These are phyloP conservation scores for Plasmodium malariae DNA, from an alignment of 169 alveolate species.

Conservation along the genomic window DNA sequence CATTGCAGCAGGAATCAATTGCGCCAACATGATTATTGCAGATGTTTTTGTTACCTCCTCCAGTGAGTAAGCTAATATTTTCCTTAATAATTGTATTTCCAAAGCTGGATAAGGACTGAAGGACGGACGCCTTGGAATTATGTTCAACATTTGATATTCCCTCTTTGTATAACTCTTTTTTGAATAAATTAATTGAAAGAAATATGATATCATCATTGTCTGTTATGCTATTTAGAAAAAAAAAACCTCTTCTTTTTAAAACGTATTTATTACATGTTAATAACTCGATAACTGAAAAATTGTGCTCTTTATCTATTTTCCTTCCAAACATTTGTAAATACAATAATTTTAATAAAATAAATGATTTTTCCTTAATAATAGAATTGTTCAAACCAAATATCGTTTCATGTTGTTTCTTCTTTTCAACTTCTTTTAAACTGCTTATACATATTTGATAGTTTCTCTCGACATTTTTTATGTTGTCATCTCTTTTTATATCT, in stretches of 20 bases:
- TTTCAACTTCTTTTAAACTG: conserved; percentile 24
- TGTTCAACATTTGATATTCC: neutral
- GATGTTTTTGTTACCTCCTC: neutral
- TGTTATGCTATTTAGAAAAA: conserved; percentile 21
- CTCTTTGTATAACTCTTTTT: conserved; percentile 47
- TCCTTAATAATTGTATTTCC: conserved; percentile 19
- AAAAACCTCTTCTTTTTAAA: conserved; percentile 46
- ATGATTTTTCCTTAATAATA: conserved; percentile 32
- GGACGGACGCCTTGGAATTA: neutral
- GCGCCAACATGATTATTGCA: neutral
- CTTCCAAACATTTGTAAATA: conserved; percentile 67
- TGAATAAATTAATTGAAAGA: conserved; percentile 33
- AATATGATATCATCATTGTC: conserved; percentile 46
- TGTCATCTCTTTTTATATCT: conserved; percentile 64
- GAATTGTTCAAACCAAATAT: conserved; percentile 18
- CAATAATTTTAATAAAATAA: conserved; percentile 13
- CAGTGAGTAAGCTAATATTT: neutral
- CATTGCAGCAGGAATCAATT: too few relatives aligned
- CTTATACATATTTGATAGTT: conserved; percentile 37
- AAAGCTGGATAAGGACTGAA: conserved; percentile 21
- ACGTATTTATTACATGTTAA: conserved; percentile 52
- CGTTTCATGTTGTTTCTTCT: conserved; percentile 18
- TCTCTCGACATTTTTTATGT: conserved; percentile 32
- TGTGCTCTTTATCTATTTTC: conserved; percentile 56
- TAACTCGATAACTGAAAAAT: conserved; percentile 41